phyloP scores from a whole-genome alignment of 2,329 filamentous ascomycete genomes.

The Sporothrix protearum region DNA sequence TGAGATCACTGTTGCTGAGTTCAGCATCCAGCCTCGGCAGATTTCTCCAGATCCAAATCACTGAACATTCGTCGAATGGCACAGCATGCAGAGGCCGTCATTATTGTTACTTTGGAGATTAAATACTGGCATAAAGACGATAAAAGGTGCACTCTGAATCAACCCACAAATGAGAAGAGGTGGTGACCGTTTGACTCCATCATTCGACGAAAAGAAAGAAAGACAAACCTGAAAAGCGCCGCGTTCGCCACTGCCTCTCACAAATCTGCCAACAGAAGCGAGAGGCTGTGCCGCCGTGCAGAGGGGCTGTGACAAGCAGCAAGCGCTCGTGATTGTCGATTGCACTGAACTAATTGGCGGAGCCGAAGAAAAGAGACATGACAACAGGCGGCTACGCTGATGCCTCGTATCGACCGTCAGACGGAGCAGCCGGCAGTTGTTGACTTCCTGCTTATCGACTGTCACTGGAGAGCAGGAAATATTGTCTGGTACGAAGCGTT shows the following conservation, averaged over 20 bases:
- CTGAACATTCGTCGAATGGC: too few relatives aligned
- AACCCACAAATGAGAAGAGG: slow-evolving; percentile 1
- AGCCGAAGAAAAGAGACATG: not conserved
- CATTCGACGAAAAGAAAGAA: not conserved
- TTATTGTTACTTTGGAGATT: not conserved
- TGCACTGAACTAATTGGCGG: not conserved
- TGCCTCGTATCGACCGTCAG: not conserved
- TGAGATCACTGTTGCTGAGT: too few relatives aligned
- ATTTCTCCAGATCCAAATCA: too few relatives aligned
- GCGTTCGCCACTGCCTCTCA: not conserved
- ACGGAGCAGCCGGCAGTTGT: not conserved
- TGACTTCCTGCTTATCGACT: not conserved
- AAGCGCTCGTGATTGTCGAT: not conserved
- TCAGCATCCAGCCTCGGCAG: too few relatives aligned
- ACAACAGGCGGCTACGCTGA: not conserved
- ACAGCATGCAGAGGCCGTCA: too few relatives aligned
- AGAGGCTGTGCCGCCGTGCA: slow-evolving; percentile 14
- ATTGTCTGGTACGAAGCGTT: not conserved
- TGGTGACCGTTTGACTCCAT: not conserved
- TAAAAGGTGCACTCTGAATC: not conserved
- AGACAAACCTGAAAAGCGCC: not conserved
- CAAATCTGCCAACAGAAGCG: not conserved
- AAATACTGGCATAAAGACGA: not conserved
- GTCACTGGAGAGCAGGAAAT: not conserved
- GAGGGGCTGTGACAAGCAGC: slow-evolving; percentile 9